Conservation (phyloP, 2,329 filamentous ascomycete species). For the Xylariaceae sp. region DNA sequence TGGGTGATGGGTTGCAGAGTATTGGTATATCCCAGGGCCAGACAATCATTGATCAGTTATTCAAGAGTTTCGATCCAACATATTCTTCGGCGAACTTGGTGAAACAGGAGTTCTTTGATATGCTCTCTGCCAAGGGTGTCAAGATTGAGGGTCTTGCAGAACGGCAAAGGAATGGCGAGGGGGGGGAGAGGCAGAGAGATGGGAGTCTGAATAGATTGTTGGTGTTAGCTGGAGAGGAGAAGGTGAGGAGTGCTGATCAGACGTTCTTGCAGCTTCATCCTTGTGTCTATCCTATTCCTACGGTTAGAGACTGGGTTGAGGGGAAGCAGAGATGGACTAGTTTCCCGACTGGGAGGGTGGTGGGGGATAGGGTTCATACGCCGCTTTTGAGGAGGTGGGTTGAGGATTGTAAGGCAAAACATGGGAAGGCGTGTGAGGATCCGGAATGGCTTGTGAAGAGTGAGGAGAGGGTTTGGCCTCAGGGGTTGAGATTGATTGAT, state of each 20-base stretch:
- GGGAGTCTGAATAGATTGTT: constrained; percentile 11
- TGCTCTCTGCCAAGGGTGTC: neutral
- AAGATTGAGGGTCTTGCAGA: neutral
- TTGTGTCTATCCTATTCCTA: constrained; percentile 18
- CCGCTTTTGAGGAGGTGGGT: constrained; percentile 15
- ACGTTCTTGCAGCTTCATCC: constrained; percentile 21
- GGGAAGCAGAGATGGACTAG: constrained; percentile 8
- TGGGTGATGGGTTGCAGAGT: constrained; percentile 10
- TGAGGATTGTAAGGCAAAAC: constrained; percentile 6
- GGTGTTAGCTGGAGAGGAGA: constrained; percentile 11
- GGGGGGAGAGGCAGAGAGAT: constrained; percentile 1
- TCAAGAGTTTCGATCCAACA: neutral
- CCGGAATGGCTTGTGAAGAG: constrained; percentile 7
- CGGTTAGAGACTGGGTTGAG: constrained; percentile 11
- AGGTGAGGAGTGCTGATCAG: constrained; percentile 12
- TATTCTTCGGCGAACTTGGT: neutral
- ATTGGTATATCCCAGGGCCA: constrained; percentile 4
- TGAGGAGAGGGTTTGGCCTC: constrained; percentile 9
- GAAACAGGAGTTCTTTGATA: constrained; percentile 8
- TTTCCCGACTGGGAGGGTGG: constrained; percentile 17
- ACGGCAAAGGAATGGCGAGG: neutral
- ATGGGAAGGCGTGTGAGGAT: constrained; percentile 11
- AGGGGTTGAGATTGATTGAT: constrained; percentile 14
- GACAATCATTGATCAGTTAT: constrained; percentile 6
- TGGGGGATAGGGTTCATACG: constrained; percentile 10